These are phyloP conservation scores for Neofusicoccum laricinum DNA, from an alignment of 2,329 filamentous ascomycete genomes.

Conservation along the genomic window DNA sequence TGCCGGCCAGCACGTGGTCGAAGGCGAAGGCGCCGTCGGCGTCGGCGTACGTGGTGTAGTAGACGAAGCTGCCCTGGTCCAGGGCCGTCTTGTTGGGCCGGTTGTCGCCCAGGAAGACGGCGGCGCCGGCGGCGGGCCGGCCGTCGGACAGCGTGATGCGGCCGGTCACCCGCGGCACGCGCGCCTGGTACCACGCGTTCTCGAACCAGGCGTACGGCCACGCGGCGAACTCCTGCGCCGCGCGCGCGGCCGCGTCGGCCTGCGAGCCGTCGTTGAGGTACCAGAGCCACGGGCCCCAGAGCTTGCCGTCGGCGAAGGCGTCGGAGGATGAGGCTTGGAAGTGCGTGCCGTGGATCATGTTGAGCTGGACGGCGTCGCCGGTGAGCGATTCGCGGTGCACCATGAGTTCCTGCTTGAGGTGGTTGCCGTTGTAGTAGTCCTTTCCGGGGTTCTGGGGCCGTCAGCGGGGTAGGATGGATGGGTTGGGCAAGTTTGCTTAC, in stretches of 20 bases:
- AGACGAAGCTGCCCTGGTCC: conserved; percentile 47
- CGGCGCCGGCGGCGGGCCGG: conserved; percentile 46
- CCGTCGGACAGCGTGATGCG: conserved; percentile 47
- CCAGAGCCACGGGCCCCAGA: conserved; percentile 41
- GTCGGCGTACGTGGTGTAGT: conserved; percentile 50
- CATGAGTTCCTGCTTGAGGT: conserved; percentile 53
- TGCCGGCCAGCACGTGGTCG: conserved; percentile 42
- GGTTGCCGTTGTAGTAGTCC: conserved; percentile 44
- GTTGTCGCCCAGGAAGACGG: conserved; percentile 52
- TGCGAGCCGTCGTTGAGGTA: conserved; percentile 48
- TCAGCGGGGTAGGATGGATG: background rate
- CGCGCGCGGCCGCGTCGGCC: conserved; percentile 40
- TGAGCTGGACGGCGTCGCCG: conserved; percentile 52
- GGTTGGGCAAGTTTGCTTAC: conserved; percentile 10
- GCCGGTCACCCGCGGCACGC: conserved; percentile 44
- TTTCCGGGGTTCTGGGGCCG: conserved; percentile 8
- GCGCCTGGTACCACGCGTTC: conserved; percentile 47
- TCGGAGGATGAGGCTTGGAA: conserved; percentile 41
- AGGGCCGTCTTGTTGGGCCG: conserved; percentile 45
- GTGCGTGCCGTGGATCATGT: conserved; percentile 55
- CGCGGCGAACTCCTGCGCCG: conserved; percentile 39
- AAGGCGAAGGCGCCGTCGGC: conserved; percentile 44
- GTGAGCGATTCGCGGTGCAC: conserved; percentile 50
- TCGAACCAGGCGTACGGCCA: conserved; percentile 54
- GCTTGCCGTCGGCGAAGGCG: conserved; percentile 37